Evolutionary conservation across 495 filamentous ascomycete genomes (phyloP).

Genomic region (Neurospora sp.): DNA sequence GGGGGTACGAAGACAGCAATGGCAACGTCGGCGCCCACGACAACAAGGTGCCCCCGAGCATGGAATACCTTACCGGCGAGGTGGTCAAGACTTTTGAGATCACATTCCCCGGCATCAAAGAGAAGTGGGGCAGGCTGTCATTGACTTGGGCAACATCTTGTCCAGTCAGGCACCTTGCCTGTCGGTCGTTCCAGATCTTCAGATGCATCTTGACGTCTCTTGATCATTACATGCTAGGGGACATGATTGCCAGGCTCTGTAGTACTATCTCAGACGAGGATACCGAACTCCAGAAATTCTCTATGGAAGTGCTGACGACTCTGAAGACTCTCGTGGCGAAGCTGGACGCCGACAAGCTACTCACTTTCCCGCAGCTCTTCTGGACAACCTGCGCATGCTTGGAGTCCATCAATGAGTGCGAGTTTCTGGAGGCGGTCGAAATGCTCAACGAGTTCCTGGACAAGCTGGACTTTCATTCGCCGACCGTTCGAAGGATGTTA

Average conservation of each 20-base stretch:
- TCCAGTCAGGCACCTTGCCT: conserved; percentile 90
- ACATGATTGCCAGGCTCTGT: conserved; percentile 88
- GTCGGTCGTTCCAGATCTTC: conserved; percentile 95
- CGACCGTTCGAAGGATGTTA: conserved; percentile 55
- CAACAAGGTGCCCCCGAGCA: conserved; percentile 73
- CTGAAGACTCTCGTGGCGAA: conserved; percentile 81
- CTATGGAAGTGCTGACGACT: conserved; percentile 94
- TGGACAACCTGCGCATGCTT: conserved; percentile 96
- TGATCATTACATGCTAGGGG: conserved; percentile 86
- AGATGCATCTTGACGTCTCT: conserved; percentile 81
- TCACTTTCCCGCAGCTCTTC: conserved; percentile 87
- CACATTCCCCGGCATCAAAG: conserved; percentile 76
- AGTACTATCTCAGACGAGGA: conserved; percentile 95
- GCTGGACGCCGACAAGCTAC: conserved; percentile 64
- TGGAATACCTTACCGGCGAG: conserved; percentile 71
- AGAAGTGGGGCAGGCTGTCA: conserved; percentile 80
- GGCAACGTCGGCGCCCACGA: conserved; percentile 63
- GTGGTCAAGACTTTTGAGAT: conserved; percentile 78
- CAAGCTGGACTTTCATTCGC: conserved; percentile 71
- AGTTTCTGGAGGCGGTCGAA: conserved; percentile 81
- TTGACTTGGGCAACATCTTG: conserved; percentile 95
- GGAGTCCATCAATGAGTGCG: conserved; percentile 88
- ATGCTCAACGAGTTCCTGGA: conserved; percentile 85
- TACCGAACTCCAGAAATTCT: conserved; percentile 85
- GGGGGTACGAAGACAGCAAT: conserved; percentile 88